Evolutionary conservation across 441 rosid genomes (phyloP).

Genomic region (Pelargonium australe): DNA sequence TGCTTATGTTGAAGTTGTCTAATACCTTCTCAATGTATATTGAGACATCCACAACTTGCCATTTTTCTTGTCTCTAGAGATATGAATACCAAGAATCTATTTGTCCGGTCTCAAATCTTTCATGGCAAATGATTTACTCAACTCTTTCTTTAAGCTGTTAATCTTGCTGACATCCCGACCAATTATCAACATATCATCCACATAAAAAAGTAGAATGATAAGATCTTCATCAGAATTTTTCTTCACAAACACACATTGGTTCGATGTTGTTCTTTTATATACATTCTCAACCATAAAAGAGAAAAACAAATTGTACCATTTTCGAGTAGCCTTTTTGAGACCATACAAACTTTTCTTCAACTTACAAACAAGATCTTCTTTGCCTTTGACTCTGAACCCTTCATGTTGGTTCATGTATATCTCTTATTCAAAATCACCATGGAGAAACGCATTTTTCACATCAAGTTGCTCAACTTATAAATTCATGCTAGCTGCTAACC

Average conservation of each 20-base stretch:
- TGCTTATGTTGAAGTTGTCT: neutral
- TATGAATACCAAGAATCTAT: neutral
- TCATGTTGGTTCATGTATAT: neutral
- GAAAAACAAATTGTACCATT: neutral
- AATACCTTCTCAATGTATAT: neutral
- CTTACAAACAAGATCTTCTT: neutral
- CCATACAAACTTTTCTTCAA: slow-evolving; percentile 3
- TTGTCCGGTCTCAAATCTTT: neutral
- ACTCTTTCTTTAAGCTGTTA: neutral
- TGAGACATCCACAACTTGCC: neutral
- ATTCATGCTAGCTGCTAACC: too few relatives aligned
- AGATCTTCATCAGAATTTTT: neutral
- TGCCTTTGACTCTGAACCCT: neutral
- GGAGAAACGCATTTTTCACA: neutral
- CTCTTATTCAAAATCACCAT: slow-evolving; percentile 3
- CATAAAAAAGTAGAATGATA: neutral
- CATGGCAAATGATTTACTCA: neutral
- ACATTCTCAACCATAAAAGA: neutral
- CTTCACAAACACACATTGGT: neutral
- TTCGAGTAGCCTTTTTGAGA: neutral
- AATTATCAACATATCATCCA: neutral
- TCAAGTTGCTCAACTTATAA: neutral
- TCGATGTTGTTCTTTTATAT: neutral
- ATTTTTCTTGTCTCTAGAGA: neutral
- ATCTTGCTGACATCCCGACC: neutral